A percentile compares a stretch with the other conserved stretches of the same genome.
Conservation (phyloP, 805 yeast species). For the Clavispora phyllophila region DNA sequence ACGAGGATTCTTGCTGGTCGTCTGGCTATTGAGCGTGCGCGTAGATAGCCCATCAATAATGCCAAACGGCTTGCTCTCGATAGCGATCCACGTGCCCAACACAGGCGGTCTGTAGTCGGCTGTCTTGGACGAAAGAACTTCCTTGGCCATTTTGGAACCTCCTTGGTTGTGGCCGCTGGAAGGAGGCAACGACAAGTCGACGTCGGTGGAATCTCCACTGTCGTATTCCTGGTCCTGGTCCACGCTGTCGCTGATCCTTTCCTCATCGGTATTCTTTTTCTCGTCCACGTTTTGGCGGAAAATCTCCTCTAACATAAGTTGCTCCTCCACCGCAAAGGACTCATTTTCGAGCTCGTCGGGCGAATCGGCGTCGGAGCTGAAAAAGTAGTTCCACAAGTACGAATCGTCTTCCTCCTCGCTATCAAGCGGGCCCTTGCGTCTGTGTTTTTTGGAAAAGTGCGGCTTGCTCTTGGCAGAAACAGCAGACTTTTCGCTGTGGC, state of each 20-base stretch:
- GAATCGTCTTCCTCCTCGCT: constrained; percentile 60
- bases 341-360: constrained; percentile 21
- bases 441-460: constrained; percentile 8
- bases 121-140: constrained; percentile 81
- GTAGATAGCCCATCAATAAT: constrained; percentile 94
- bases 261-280: constrained; percentile 4
- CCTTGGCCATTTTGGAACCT: constrained; percentile 85
- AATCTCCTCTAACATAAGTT: constrained; percentile 17
- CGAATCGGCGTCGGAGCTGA: constrained; percentile 40
- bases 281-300: constrained; percentile 22
- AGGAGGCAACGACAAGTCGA: constrained; percentile 78
- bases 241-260: constrained; percentile 4
- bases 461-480: constrained; percentile 6
- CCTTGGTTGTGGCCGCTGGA: constrained; percentile 44
- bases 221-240: constrained; percentile 37
- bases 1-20: constrained; percentile 8
- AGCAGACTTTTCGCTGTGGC: constrained; percentile 5
- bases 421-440: constrained; percentile 19
- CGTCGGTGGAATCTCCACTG: constrained; percentile 92
- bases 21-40: constrained; percentile 51
- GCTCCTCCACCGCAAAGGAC: constrained; percentile 18
- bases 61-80: constrained; percentile 77
- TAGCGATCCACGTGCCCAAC: constrained; percentile 86
- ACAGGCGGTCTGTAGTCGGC: constrained; percentile 88
- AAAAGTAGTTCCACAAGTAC: constrained; percentile 71